Percentiles rank a stretch among this genome's conserved stretches.
Evolutionary conservation across 129 eudicot species (phyloP).

Genomic region (Daucus carota): DH1_v3.0 NC_030382.2:57256001-57256500

Average conservation of each 20-base stretch:
- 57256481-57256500: constrained; percentile 86
- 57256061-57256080: constrained; percentile 9
- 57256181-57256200: neutral
- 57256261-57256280: constrained; percentile 54
- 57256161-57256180: neutral
- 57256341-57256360: constrained; percentile 84
- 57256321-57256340: constrained; percentile 67
- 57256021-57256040: neutral
- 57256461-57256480: constrained; percentile 71
- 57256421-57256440: neutral
- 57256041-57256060: constrained; percentile 1
- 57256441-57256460: constrained; percentile 1
- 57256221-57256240: constrained; percentile 13
- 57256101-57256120: constrained; percentile 93
- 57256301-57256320: constrained; percentile 48
- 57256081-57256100: constrained; percentile 93
- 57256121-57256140: constrained; percentile 91
- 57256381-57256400: neutral
- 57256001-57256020: neutral
- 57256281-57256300: constrained; percentile 36
- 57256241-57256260: constrained; percentile 90
- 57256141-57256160: constrained; percentile 83
- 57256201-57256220: neutral
- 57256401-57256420: too few relatives aligned
- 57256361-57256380: constrained; percentile 42